Percentiles rank a stretch among this genome's conserved stretches.
These are phyloP conservation scores for Yamadazyma diddensiae DNA, from an alignment of 1,139 yeast genomes.

Conservation along the genomic window DNA sequence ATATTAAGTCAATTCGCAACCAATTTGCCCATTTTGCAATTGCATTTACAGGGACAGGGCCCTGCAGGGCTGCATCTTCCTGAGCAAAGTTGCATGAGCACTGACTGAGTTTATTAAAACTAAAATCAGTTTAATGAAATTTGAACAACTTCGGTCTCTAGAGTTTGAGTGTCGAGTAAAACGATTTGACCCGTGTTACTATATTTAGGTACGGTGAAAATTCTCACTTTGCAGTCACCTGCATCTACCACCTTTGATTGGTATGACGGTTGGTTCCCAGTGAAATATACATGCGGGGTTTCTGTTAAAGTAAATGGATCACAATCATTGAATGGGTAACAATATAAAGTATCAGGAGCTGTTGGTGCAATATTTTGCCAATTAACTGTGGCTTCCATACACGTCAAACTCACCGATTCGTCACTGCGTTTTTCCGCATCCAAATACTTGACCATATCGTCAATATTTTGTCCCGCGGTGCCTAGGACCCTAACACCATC, in stretches of 20 bases:
- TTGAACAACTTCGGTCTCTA: conserved; percentile 48
- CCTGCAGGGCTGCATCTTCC: too few species aligned
- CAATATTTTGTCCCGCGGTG: conserved; percentile 80
- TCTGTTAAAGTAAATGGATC: conserved; percentile 78
- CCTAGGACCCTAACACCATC: conserved; percentile 61
- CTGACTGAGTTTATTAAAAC: too few species aligned
- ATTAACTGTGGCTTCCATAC: conserved; percentile 65
- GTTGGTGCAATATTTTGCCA: conserved; percentile 95
- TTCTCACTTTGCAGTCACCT: conserved; percentile 36
- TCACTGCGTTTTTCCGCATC: conserved; percentile 18
- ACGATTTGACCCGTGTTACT: conserved; percentile 64
- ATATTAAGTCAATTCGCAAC: too few species aligned
- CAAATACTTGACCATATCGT: conserved; percentile 70
- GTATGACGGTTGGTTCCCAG: conserved; percentile 75
- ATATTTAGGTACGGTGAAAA: conserved; percentile 74
- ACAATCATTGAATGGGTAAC: conserved; percentile 74
- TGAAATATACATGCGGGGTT: conserved; percentile 83
- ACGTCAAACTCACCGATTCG: conserved; percentile 34
- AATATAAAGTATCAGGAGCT: conserved; percentile 92
- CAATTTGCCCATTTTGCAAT: too few species aligned
- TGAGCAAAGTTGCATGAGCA: too few species aligned
- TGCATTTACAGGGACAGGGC: too few species aligned
- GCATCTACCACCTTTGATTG: conserved; percentile 32
- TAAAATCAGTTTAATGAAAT: too few species aligned
- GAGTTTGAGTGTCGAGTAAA: conserved; percentile 56